phyloP scores from a whole-genome alignment of 2,329 filamentous ascomycete species.

The Neocucurbitaria cava region DNA sequence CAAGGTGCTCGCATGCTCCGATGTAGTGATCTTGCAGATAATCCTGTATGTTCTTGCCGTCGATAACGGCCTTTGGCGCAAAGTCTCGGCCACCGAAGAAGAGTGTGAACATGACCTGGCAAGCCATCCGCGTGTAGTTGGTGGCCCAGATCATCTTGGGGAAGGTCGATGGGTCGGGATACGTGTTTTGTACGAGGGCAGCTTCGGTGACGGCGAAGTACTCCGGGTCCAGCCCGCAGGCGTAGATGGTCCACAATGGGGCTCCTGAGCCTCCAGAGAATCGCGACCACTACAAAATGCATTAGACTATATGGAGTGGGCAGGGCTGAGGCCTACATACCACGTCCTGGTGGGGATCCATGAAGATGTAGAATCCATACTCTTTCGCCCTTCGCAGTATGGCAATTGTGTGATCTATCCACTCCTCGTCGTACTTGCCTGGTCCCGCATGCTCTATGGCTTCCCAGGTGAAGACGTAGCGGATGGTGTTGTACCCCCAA shows the following conservation, averaged over 20 bases:
- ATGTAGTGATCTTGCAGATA: constrained; percentile 90
- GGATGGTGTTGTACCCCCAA: constrained; percentile 94
- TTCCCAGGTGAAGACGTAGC: constrained; percentile 98
- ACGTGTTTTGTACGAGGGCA: constrained; percentile 93
- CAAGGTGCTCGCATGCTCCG: constrained; percentile 79
- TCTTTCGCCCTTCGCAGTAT: constrained; percentile 82
- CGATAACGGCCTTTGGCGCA: constrained; percentile 93
- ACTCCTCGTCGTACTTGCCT: constrained; percentile 90
- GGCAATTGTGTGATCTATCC: constrained; percentile 88
- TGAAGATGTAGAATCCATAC: constrained; percentile 95
- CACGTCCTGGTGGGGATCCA: constrained; percentile 99
- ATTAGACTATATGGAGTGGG: constrained; percentile 23
- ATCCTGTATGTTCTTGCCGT: constrained; percentile 95
- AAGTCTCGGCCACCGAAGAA: constrained; percentile 93
- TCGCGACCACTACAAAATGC: constrained; percentile 76
- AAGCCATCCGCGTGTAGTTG: constrained; percentile 88
- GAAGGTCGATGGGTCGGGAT: constrained; percentile 80
- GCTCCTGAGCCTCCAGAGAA: constrained; percentile 94
- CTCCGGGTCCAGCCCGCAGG: constrained; percentile 86
- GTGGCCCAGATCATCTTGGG: constrained; percentile 99
- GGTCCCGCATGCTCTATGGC: constrained; percentile 94
- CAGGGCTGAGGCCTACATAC: constrained; percentile 58
- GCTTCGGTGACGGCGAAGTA: constrained; percentile 87
- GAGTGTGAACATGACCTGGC: constrained; percentile 89
- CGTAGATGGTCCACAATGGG: constrained; percentile 97